Evolutionary conservation across 2,329 filamentous ascomycete genomes (phyloP).

Genomic region (Mycosphaerella sp.): DNA sequence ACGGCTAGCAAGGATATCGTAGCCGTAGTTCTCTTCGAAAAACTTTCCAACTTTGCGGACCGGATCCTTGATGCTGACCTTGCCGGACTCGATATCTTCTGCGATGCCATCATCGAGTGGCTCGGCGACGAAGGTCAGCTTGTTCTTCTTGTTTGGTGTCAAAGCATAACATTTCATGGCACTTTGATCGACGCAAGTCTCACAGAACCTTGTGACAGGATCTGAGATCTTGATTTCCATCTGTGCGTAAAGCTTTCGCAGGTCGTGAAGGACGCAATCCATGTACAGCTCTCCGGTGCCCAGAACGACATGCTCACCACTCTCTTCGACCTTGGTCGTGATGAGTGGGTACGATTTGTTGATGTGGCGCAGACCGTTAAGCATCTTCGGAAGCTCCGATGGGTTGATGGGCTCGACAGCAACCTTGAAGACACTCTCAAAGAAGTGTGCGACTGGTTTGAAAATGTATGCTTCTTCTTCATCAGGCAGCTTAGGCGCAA

Average conservation of each 20-base stretch:
- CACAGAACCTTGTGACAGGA: slow-evolving; percentile 93
- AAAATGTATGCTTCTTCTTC: slow-evolving; percentile 95
- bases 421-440: slow-evolving; percentile 94
- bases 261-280: slow-evolving; percentile 95
- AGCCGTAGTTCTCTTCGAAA: slow-evolving; percentile 95
- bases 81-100: slow-evolving; percentile 85
- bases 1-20: slow-evolving; percentile 87
- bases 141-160: slow-evolving; percentile 99
- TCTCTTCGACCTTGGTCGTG: slow-evolving; percentile 95
- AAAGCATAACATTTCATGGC: slow-evolving; percentile 97
- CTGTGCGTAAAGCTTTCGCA: slow-evolving; percentile 87
- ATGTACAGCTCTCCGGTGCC: slow-evolving; percentile 99
- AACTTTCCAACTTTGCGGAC: slow-evolving; percentile 91
- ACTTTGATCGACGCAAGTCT: slow-evolving; percentile 95
- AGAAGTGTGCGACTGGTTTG: slow-evolving; percentile 86
- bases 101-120: slow-evolving; percentile 92
- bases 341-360: slow-evolving; percentile 97
- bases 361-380: slow-evolving; percentile 91
- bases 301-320: slow-evolving; percentile 88
- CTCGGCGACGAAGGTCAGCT: slow-evolving; percentile 97
- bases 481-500: slow-evolving; percentile 71
- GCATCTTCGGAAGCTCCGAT: slow-evolving; percentile 96
- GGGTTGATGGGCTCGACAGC: slow-evolving; percentile 98
- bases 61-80: slow-evolving; percentile 86
- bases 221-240: slow-evolving; percentile 99